A percentile compares a stretch with the other conserved stretches of the same genome.
Conservation (phyloP, 495 filamentous ascomycete genomes). For the Aspergillus ellipticus region DNA sequence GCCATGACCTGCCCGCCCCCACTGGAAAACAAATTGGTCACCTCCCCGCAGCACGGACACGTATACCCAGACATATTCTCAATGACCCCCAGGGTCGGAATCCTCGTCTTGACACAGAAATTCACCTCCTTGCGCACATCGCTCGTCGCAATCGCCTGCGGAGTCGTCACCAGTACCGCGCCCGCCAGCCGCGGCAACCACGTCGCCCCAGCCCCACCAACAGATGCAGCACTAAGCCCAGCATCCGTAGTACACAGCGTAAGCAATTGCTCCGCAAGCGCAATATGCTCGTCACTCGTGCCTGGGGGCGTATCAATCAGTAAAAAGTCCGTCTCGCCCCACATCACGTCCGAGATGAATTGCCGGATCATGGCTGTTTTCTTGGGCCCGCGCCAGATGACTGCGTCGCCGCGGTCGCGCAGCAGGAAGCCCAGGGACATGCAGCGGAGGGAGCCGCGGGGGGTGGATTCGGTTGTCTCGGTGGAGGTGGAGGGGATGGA, state of each 20-base stretch:
- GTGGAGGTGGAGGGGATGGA: background rate
- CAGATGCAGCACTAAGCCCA: no score
- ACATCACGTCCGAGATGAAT: conserved; percentile 88
- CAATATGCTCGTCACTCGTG: conserved; percentile 96
- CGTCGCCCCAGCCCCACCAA: conserved; percentile 15
- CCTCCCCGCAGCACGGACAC: conserved; percentile 90
- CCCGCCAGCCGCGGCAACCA: conserved; percentile 56
- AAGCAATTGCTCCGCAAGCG: conserved; percentile 80
- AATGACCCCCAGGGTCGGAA: conserved; percentile 80
- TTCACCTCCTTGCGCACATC: conserved; percentile 97
- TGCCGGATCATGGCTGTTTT: conserved; percentile 99
- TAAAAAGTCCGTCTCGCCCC: conserved; percentile 82
- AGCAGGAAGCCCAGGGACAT: conserved; percentile 95
- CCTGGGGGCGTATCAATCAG: conserved; percentile 95
- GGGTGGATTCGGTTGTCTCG: conserved; percentile 22
- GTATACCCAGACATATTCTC: conserved; percentile 99
- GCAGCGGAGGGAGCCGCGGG: conserved; percentile 65
- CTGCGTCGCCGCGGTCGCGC: conserved; percentile 75
- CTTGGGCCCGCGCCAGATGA: conserved; percentile 96
- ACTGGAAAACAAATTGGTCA: conserved; percentile 85
- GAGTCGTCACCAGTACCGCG: conserved; percentile 92
- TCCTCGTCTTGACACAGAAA: conserved; percentile 83
- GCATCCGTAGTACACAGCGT: conserved; percentile 34
- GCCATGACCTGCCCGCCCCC: conserved; percentile 93
- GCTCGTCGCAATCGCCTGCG: conserved; percentile 87